phyloP scores from a whole-genome alignment of 1,139 yeast species.

The Geotrichum siamense region DNA sequence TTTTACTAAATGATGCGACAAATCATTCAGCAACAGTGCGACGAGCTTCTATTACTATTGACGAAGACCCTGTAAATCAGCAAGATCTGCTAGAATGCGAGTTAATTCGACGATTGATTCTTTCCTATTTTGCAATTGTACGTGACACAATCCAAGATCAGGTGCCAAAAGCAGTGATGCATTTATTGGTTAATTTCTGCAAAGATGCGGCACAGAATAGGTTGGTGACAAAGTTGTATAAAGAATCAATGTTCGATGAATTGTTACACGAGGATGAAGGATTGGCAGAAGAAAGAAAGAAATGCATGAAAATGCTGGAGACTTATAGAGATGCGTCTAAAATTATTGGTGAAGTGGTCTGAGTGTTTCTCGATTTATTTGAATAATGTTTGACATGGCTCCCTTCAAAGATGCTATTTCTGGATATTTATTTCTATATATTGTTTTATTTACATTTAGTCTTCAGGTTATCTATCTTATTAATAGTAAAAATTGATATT shows the following conservation, averaged over 20 bases:
- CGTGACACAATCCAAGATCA: constrained; percentile 95
- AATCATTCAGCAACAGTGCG: not conserved
- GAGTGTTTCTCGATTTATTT: too few species aligned
- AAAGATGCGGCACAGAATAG: constrained; percentile 87
- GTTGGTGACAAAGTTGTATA: constrained; percentile 83
- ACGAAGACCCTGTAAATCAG: constrained; percentile 42
- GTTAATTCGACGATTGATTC: constrained; percentile 78
- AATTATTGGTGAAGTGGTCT: constrained; percentile 83
- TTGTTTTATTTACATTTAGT: too few species aligned
- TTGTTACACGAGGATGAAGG: constrained; percentile 83
- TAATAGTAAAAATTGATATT: too few species aligned
- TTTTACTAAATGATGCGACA: not conserved
- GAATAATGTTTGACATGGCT: too few species aligned
- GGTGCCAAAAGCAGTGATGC: constrained; percentile 97
- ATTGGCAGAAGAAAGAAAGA: constrained; percentile 83
- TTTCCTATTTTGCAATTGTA: constrained; percentile 87
- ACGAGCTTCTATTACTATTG: not conserved
- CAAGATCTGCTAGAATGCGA: constrained; percentile 94
- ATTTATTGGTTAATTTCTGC: constrained; percentile 77
- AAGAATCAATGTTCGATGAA: constrained; percentile 76
- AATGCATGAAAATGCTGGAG: constrained; percentile 70
- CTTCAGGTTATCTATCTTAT: too few species aligned
- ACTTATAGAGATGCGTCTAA: constrained; percentile 87
- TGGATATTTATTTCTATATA: too few species aligned
- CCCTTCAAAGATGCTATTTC: too few species aligned